Evolutionary conservation across 352 stramenopile species (phyloP).

Genomic region (Phytophthora pini): DNA sequence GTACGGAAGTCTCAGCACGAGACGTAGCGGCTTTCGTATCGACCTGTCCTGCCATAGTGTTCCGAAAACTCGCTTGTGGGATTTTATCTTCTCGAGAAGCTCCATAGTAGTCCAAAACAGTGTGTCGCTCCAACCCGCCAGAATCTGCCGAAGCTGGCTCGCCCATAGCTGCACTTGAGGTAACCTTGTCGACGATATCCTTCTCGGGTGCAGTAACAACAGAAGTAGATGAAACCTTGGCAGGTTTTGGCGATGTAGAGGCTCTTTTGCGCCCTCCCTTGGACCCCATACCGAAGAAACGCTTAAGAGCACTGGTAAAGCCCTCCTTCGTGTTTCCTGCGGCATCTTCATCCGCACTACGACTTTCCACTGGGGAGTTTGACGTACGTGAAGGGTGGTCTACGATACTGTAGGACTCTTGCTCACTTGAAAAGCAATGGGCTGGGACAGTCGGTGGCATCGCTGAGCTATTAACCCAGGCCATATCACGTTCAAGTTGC

Average conservation of each 20-base stretch:
- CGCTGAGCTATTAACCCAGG: constrained; percentile 34
- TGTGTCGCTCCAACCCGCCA: constrained; percentile 29
- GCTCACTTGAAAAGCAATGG: constrained; percentile 41
- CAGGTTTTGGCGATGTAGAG: constrained; percentile 11
- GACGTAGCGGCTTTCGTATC: constrained; percentile 6
- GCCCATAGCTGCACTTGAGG: not conserved
- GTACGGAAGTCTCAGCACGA: constrained; percentile 11
- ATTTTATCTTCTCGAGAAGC: constrained; percentile 3
- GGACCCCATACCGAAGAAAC: constrained; percentile 67
- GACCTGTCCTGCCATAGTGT: constrained; percentile 42
- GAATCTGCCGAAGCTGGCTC: constrained; percentile 12
- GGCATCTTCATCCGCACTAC: constrained; percentile 2
- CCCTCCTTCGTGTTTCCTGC: constrained; percentile 29
- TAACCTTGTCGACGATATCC: constrained; percentile 1
- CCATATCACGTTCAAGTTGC: constrained; percentile 29
- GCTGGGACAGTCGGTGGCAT: constrained; percentile 17
- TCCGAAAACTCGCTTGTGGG: constrained; percentile 30
- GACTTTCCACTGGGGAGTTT: constrained; percentile 35
- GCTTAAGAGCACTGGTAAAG: constrained; percentile 64
- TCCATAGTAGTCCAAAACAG: constrained; percentile 32
- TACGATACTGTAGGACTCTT: constrained; percentile 65
- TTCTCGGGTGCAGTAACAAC: constrained; percentile 6
- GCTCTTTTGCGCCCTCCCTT: constrained; percentile 34
- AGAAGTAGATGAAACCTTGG: constrained; percentile 2
- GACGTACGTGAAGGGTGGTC: constrained; percentile 46